These are phyloP conservation scores for Pythium dissotocum DNA, from an alignment of 352 stramenopile genomes.

Conservation along the genomic window DNA sequence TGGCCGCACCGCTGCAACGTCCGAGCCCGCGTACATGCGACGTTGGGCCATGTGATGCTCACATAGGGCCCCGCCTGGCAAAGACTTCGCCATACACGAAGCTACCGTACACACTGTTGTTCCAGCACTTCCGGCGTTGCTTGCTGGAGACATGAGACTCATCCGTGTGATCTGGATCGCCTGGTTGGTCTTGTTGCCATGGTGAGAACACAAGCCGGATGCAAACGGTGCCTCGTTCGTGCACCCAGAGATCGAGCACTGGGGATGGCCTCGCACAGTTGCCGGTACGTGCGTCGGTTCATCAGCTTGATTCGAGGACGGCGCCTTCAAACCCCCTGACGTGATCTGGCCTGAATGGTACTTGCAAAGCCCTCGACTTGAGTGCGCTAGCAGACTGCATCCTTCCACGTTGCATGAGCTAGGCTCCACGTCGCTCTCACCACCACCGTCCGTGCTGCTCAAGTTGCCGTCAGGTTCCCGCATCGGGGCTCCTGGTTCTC, in stretches of 20 bases:
- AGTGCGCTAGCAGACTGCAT: conserved; percentile 26
- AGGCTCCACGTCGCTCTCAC: conserved; percentile 22
- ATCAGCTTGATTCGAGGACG: neutral
- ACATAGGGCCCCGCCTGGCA: conserved; percentile 15
- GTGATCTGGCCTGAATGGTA: conserved; percentile 32
- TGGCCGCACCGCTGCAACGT: conserved; percentile 6
- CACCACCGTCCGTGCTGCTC: conserved; percentile 24
- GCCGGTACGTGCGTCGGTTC: conserved; percentile 1
- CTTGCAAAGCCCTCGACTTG: conserved; percentile 32
- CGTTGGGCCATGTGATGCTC: conserved; percentile 24
- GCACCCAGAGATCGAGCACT: conserved; percentile 37
- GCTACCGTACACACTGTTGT: conserved; percentile 11
- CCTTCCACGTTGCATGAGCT: conserved; percentile 24
- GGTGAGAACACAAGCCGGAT: conserved; percentile 50
- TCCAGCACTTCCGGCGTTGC: neutral
- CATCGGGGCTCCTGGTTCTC: conserved; percentile 18
- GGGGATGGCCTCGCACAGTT: conserved; percentile 20
- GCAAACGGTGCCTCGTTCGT: conserved; percentile 43
- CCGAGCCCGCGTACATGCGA: conserved; percentile 3
- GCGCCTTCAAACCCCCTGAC: neutral
- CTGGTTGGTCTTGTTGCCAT: conserved; percentile 46
- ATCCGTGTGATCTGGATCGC: conserved; percentile 30
- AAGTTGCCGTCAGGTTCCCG: conserved; percentile 10
- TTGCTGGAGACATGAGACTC: neutral
- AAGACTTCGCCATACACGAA: conserved; percentile 2